These are phyloP conservation scores for Phascolomyces articulosus DNA, from an alignment of 371 early-diverging fungal genomes.

Conservation along the genomic window DNA sequence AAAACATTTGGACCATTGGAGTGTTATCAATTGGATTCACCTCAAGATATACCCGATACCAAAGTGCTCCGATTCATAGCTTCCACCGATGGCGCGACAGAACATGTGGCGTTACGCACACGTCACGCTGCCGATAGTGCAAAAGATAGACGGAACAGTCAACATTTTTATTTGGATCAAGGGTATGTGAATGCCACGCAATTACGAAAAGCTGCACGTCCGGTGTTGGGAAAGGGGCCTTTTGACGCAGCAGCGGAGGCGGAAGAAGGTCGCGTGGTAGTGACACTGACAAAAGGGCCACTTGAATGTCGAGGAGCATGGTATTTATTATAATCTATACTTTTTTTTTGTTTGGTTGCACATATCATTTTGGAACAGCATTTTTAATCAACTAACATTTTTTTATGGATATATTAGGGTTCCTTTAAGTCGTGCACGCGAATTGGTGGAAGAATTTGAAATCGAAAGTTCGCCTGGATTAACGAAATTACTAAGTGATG, in stretches of 20 bases:
- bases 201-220: conserved; percentile 52
- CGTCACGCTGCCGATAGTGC: conserved; percentile 25
- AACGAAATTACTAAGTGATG: conserved; percentile 48
- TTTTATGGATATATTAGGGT: conserved; percentile 35
- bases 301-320: conserved; percentile 55
- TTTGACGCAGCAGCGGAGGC: conserved; percentile 42
- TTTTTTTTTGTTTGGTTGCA: neutral
- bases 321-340: conserved; percentile 19
- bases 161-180: conserved; percentile 40
- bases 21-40: conserved; percentile 36
- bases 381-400: neutral
- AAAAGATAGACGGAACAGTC: conserved; percentile 19
- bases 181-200: conserved; percentile 61
- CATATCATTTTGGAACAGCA: neutral
- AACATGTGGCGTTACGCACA: conserved; percentile 33
- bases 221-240: conserved; percentile 51
- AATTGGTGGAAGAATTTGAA: conserved; percentile 53
- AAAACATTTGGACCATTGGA: conserved; percentile 28
- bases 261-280: conserved; percentile 22
- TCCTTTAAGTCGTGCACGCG: conserved; percentile 51
- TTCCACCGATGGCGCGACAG: conserved; percentile 38
- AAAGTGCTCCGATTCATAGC: conserved; percentile 36
- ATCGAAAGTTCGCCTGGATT: conserved; percentile 49
- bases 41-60: conserved; percentile 36
- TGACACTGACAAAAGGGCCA: conserved; percentile 35